These are phyloP conservation scores for Eremomyces bilateralis DNA, from an alignment of 495 filamentous ascomycete species.

Conservation along the genomic window DNA sequence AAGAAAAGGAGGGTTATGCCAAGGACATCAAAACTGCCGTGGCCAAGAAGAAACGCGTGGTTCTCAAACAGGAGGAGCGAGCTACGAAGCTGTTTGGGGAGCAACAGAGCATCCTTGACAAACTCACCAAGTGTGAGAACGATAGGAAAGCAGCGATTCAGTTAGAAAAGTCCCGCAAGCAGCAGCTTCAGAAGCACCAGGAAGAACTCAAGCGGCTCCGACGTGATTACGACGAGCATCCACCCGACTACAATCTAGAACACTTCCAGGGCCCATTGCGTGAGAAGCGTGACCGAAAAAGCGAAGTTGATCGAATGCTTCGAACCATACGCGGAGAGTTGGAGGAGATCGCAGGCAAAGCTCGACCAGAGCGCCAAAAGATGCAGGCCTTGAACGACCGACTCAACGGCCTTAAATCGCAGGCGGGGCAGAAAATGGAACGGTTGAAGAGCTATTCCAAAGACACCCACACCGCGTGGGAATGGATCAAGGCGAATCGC, in stretches of 20 bases:
- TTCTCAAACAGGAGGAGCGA: too few species aligned
- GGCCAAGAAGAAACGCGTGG: too few species aligned
- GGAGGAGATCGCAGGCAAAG: neutral
- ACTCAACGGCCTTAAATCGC: constrained; percentile 43
- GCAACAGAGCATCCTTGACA: too few species aligned
- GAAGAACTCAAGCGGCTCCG: constrained; percentile 24
- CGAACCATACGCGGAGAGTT: neutral
- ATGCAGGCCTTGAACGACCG: too few species aligned
- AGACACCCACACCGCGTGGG: constrained; percentile 50
- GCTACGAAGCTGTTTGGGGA: too few species aligned
- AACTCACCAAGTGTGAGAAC: constrained; percentile 30
- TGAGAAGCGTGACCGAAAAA: constrained; percentile 24
- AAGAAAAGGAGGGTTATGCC: constrained; percentile 17
- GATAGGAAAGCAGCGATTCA: constrained; percentile 37
- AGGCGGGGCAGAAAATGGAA: constrained; percentile 48
- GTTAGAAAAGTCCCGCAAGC: constrained; percentile 25
- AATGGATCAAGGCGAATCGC: constrained; percentile 56
- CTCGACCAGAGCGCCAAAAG: constrained; percentile 1
- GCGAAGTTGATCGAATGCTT: constrained; percentile 22
- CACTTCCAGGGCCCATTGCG: constrained; percentile 27
- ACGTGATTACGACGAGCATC: constrained; percentile 26
- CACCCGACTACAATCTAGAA: constrained; percentile 30
- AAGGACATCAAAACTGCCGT: too few species aligned
- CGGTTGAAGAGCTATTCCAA: constrained; percentile 32
- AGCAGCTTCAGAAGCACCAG: constrained; percentile 25